Percentiles rank a stretch among this genome's conserved stretches.
Evolutionary conservation across 176 grass and related monocot genomes (phyloP).

Genomic region (Tillandsia leiboldiana): DNA sequence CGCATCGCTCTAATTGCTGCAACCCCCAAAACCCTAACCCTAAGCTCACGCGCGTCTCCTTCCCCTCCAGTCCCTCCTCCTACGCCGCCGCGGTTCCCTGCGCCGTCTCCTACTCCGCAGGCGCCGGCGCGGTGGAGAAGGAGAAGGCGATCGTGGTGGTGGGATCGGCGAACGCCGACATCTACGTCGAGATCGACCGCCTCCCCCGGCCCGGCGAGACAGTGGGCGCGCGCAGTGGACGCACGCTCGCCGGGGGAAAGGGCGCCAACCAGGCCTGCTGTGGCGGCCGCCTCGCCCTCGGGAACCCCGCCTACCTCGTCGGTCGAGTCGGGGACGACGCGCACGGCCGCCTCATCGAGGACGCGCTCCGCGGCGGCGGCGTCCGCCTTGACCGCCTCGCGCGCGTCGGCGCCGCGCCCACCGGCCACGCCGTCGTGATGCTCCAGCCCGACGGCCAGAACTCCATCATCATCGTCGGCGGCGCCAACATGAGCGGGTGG

Average conservation of each 20-base stretch:
- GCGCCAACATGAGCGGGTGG: constrained; percentile 94
- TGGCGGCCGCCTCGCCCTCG: constrained; percentile 49
- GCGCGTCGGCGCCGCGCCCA: constrained; percentile 37
- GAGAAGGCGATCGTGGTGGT: constrained; percentile 60
- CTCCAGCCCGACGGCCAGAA: constrained; percentile 85
- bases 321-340: constrained; percentile 76
- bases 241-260: constrained; percentile 56
- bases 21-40: not conserved
- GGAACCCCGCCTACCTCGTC: constrained; percentile 60
- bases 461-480: constrained; percentile 94
- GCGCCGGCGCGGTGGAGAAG: constrained; percentile 11
- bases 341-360: constrained; percentile 72
- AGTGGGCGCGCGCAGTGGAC: constrained; percentile 34
- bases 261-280: constrained; percentile 82
- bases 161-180: constrained; percentile 94
- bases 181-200: constrained; percentile 88
- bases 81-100: not conserved
- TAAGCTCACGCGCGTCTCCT: constrained; percentile 22
- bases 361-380: constrained; percentile 45
- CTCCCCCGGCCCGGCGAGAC: constrained; percentile 76
- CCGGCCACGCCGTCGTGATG: constrained; percentile 93
- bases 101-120: not conserved
- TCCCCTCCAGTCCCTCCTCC: constrained; percentile 20
- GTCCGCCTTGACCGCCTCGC: constrained; percentile 57
- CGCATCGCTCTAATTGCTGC: not conserved